Conservation (phyloP, 2,329 filamentous ascomycete species). For the Coccinonectria pachysandricola region DNA sequence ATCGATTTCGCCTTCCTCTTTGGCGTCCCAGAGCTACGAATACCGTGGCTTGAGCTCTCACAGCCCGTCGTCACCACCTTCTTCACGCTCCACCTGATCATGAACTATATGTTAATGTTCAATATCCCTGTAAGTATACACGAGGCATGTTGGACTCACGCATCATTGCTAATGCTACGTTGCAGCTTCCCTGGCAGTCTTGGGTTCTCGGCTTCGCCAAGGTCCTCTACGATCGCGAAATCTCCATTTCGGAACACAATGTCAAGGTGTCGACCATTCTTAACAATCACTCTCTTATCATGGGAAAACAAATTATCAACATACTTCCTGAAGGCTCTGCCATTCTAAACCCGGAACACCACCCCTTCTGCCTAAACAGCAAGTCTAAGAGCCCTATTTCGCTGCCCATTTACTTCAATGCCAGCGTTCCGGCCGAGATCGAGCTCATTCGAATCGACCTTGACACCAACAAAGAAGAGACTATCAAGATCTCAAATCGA, state of each 20-base stretch:
- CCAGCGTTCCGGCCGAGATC: slow-evolving; percentile 78
- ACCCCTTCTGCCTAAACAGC: slow-evolving; percentile 71
- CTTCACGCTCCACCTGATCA: slow-evolving; percentile 59
- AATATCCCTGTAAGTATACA: slow-evolving; percentile 57
- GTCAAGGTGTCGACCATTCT: slow-evolving; percentile 82
- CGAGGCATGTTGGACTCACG: background rate
- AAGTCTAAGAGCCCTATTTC: slow-evolving; percentile 48
- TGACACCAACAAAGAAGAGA: slow-evolving; percentile 69
- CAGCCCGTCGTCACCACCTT: slow-evolving; percentile 60
- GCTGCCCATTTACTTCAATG: slow-evolving; percentile 86
- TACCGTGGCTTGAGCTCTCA: slow-evolving; percentile 94
- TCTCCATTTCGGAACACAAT: slow-evolving; percentile 85
- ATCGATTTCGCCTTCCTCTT: slow-evolving; percentile 84
- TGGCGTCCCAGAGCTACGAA: slow-evolving; percentile 73
- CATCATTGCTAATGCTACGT: slow-evolving; percentile 4
- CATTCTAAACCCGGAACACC: slow-evolving; percentile 69
- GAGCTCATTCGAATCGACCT: slow-evolving; percentile 84
- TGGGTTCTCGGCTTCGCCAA: slow-evolving; percentile 66
- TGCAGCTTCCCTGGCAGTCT: slow-evolving; percentile 59
- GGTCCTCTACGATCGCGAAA: slow-evolving; percentile 81
- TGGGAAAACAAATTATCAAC: slow-evolving; percentile 95
- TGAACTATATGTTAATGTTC: slow-evolving; percentile 88
- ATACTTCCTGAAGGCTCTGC: slow-evolving; percentile 95
- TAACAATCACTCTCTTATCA: slow-evolving; percentile 85
- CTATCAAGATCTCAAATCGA: slow-evolving; percentile 60